phyloP scores from a whole-genome alignment of 1,139 yeast genomes.

The Yamadazyma triangularis region DNA sequence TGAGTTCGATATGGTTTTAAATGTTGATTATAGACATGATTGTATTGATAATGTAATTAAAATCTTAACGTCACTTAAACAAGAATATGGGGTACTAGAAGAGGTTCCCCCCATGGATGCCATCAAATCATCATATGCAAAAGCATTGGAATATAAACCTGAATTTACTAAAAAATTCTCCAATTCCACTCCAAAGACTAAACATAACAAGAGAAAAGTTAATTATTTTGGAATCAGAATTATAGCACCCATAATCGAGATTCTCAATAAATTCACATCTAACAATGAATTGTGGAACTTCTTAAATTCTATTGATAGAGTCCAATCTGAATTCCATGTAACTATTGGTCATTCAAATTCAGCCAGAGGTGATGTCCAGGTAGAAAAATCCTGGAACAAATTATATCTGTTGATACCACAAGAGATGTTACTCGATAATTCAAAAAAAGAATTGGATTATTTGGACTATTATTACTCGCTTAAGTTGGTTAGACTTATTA shows the following conservation, averaged over 20 bases:
- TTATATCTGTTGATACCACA: background rate
- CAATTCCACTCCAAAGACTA: conserved; percentile 7
- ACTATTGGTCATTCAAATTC: conserved; percentile 61
- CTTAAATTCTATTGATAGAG: conserved; percentile 25
- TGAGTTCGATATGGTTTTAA: conserved; percentile 59
- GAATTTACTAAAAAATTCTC: conserved; percentile 36
- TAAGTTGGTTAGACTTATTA: conserved; percentile 40
- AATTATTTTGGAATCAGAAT: conserved; percentile 28
- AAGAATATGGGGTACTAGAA: conserved; percentile 37
- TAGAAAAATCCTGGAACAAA: background rate
- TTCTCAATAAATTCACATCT: conserved; percentile 3
- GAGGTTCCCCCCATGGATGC: conserved; percentile 37
- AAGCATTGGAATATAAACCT: conserved; percentile 53
- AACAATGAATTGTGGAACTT: conserved; percentile 23
- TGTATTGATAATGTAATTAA: conserved; percentile 48
- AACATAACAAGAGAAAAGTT: conserved; percentile 11
- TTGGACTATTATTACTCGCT: conserved; percentile 15
- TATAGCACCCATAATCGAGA: background rate
- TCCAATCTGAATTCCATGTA: conserved; percentile 67
- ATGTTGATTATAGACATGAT: conserved; percentile 42
- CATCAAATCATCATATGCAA: conserved; percentile 38
- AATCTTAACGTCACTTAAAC: conserved; percentile 27
- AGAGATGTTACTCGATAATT: background rate
- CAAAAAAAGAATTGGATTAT: background rate
- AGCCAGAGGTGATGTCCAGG: background rate